phyloP scores from a whole-genome alignment of 176 grass and related monocot genomes.

The Rhynchospora tenuis region DNA sequence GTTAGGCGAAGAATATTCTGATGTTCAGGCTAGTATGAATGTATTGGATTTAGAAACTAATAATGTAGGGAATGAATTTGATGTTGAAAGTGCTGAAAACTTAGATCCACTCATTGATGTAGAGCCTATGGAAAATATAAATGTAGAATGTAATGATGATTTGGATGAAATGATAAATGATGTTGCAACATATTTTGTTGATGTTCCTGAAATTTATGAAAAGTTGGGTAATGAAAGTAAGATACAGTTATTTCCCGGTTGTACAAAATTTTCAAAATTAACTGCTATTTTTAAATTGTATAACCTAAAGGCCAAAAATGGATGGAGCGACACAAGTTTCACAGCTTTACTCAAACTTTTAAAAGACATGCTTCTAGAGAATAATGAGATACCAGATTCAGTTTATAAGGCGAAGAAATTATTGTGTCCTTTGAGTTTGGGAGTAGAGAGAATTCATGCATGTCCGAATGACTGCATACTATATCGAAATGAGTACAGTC shows the following conservation, averaged over 20 bases:
- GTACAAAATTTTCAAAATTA: neutral
- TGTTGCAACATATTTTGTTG: neutral
- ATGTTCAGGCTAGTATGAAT: neutral
- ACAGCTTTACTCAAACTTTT: neutral
- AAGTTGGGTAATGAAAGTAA: neutral
- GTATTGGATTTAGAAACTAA: neutral
- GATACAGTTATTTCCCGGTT: neutral
- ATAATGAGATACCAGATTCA: constrained; percentile 9
- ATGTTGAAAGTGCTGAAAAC: too few relatives aligned
- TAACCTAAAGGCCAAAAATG: neutral
- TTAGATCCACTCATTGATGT: neutral
- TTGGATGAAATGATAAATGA: neutral
- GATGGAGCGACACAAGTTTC: neutral
- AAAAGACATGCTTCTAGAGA: neutral
- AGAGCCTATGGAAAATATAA: neutral
- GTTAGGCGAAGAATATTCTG: neutral
- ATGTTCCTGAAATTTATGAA: neutral
- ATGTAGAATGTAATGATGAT: neutral
- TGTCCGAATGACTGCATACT: constrained; percentile 25
- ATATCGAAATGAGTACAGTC: neutral
- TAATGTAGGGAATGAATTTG: too few relatives aligned
- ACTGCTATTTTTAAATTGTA: neutral
- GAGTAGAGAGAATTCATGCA: constrained; percentile 13
- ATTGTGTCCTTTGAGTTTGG: neutral
- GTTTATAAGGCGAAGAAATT: constrained; percentile 22